Conservation (phyloP, 2,329 filamentous ascomycete genomes). For the Ascochyta fabae region DNA sequence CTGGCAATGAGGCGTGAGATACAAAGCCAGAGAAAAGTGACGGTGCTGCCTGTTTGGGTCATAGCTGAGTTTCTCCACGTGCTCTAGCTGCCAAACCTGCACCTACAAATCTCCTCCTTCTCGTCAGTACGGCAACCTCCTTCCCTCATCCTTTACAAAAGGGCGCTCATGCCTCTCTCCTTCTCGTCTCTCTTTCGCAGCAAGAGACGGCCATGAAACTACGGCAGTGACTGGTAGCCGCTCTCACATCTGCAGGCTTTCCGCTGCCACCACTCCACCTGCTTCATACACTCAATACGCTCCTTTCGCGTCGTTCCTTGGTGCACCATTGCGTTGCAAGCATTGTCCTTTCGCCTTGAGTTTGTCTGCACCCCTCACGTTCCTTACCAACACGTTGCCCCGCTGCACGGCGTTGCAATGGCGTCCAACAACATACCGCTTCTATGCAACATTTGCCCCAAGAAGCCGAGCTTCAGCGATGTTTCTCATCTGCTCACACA, state of each 20-base stretch:
- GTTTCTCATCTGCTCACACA: slow-evolving; percentile 92
- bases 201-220: slow-evolving; percentile 27
- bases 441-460: slow-evolving; percentile 82
- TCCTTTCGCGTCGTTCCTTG: slow-evolving; percentile 45
- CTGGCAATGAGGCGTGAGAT: slow-evolving; percentile 66
- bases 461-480: slow-evolving; percentile 82
- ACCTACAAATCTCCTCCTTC: slow-evolving; percentile 39
- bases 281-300: slow-evolving; percentile 40
- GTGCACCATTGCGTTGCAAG: slow-evolving; percentile 33
- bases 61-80: slow-evolving; percentile 39
- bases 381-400: slow-evolving; percentile 28
- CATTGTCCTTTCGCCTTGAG: slow-evolving; percentile 36
- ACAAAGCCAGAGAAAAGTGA: slow-evolving; percentile 72
- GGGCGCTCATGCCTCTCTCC: slow-evolving; percentile 5
- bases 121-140: slow-evolving; percentile 25
- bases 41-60: slow-evolving; percentile 40
- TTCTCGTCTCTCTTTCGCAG: slow-evolving; percentile 6
- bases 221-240: slow-evolving; percentile 35
- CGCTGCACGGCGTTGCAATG: slow-evolving; percentile 40
- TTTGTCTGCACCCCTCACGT: slow-evolving; percentile 27
- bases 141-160: slow-evolving; percentile 29
- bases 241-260: slow-evolving; percentile 33
- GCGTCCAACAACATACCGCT: slow-evolving; percentile 65
- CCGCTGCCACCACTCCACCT: slow-evolving; percentile 40
- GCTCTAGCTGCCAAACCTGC: slow-evolving; percentile 33